Percentiles rank a stretch among this genome's conserved stretches.
phyloP scores from a whole-genome alignment of 192 early-diverging fungal species.

The Cetraspora pellucida region DNA sequence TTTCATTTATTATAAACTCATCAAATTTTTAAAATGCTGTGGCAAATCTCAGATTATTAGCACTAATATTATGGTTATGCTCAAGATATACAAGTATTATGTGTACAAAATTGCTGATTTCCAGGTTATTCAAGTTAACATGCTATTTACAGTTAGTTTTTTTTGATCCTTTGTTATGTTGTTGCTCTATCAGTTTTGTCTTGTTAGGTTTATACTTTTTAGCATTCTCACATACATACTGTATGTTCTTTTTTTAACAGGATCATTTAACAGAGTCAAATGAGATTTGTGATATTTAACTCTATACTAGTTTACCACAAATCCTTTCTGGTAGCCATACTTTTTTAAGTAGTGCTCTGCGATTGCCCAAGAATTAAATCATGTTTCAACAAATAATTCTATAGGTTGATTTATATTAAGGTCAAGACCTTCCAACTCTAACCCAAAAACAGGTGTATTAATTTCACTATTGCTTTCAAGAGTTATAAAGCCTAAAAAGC shows the following conservation, averaged over 20 bases:
- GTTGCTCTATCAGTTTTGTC: no score
- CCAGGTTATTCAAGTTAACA: background rate
- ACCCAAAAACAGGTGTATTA: no score
- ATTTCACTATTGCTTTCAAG: no score
- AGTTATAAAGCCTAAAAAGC: no score
- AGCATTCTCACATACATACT: no score
- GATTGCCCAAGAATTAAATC: background rate
- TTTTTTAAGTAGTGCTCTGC: background rate
- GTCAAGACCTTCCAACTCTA: no score
- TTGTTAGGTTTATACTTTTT: no score
- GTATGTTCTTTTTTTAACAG: no score
- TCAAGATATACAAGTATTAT: background rate
- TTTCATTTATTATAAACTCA: background rate
- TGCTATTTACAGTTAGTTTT: background rate
- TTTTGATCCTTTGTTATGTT: background rate
- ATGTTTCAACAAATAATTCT: no score
- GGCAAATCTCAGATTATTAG: background rate
- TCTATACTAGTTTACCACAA: conserved; percentile 4
- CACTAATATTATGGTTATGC: background rate
- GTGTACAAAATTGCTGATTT: background rate
- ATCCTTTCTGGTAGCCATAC: background rate
- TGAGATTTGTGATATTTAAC: background rate
- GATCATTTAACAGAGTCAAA: background rate
- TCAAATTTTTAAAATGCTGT: background rate
- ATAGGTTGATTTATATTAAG: no score